A percentile compares a stretch with the other conserved stretches of the same genome.
Evolutionary conservation across 768 basidiomycete genomes (phyloP).

Genomic region (Termitomyces sp.): DNA sequence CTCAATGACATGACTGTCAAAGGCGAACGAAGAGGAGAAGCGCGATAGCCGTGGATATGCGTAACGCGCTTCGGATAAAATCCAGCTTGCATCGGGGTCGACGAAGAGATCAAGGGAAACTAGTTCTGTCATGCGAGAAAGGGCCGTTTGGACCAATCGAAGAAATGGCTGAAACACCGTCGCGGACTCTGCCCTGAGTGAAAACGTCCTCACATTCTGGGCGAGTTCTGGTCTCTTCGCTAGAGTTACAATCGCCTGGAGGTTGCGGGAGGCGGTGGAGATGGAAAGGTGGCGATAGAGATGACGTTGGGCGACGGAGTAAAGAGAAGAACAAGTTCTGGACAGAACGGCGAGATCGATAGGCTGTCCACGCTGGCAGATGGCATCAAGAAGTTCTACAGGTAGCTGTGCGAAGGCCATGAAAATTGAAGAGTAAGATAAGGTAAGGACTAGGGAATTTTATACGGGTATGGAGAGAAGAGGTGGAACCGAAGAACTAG

Average conservation of each 20-base stretch:
- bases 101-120: slow-evolving; percentile 51
- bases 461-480: slow-evolving; percentile 15
- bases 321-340: slow-evolving; percentile 33
- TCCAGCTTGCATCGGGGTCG: slow-evolving; percentile 47
- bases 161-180: slow-evolving; percentile 44
- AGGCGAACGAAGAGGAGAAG: slow-evolving; percentile 56
- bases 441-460: slow-evolving; percentile 21
- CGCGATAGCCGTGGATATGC: slow-evolving; percentile 44
- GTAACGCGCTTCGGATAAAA: slow-evolving; percentile 32
- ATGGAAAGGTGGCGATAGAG: slow-evolving; percentile 59
- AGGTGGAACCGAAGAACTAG: not conserved
- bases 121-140: slow-evolving; percentile 58
- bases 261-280: slow-evolving; percentile 38
- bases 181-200: slow-evolving; percentile 43
- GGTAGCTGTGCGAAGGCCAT: slow-evolving; percentile 51
- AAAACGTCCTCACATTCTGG: slow-evolving; percentile 54
- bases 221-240: slow-evolving; percentile 54
- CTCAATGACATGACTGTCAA: slow-evolving; percentile 50
- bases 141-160: slow-evolving; percentile 41
- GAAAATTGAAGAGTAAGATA: slow-evolving; percentile 16
- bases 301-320: slow-evolving; percentile 47
- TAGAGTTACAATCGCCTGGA: slow-evolving; percentile 49
- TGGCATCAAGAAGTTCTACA: slow-evolving; percentile 53
- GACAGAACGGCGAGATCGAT: slow-evolving; percentile 47
- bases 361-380: slow-evolving; percentile 28